Evolutionary conservation across 2,329 filamentous ascomycete genomes (phyloP), one percentile per base, ranked within the genome.

Genomic region (Fusarium aywerte): DNA sequence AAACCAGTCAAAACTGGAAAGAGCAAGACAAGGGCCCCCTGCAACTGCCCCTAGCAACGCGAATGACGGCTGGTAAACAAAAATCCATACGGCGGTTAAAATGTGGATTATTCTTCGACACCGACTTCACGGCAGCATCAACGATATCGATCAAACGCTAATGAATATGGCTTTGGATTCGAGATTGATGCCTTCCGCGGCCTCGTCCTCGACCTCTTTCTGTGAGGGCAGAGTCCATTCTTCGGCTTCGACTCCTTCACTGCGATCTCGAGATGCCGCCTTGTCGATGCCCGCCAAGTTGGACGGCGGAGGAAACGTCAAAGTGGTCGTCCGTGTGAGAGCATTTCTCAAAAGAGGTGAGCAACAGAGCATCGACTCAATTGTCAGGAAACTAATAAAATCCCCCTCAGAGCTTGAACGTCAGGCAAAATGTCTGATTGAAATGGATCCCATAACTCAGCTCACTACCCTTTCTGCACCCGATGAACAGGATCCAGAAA

Each of bases 361-460:
- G 80, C 15, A 27, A 31, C 4, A 20, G 6, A 29, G 7, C 16
- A 13, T 7, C n/a, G 13, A 18, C 21, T 44, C 18, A 12, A 8
- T 32, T 43, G 15, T 21, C 12, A 33, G 39, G 31, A 47, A 35
- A 42, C 52, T 64, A 45, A 64, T 31, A 48, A 35, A 35, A 11
- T 11, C n/a, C 1, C 16, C 33, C 6, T 31, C 75, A 98, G 96
- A 99, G 78, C 86, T 90, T 73, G 88, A 96, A 54, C 89, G 91
- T 74, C 86, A 89, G 55, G 91, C 93, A 62, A 85, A 90, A 83
- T 98, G 96, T 77, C 85, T 99, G 40, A 91, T 99, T 69, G 85
- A 89, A 65, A 99, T 99, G 96, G 90, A 97, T 76, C 93, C 95
- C 21, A 81, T 87, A 32, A 93, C 90, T 3, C 93, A 99, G 80